Base-by-base conservation (phyloP, 441 rosid species). In the Aleurites moluccanus region DNA sequence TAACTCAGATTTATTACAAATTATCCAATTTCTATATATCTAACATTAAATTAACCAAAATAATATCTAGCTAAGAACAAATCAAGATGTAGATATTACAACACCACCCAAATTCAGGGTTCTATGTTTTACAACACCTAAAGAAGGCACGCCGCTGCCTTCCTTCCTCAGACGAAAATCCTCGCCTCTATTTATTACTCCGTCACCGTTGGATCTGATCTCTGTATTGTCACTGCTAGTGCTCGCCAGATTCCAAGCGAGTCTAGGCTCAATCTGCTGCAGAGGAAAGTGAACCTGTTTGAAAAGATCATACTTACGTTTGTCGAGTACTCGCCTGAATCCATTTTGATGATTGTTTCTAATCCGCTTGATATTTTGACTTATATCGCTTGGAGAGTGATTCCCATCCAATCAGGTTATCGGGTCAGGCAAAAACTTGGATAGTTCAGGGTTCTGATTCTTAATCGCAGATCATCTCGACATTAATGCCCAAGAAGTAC, bases 101-200 rank as follows among this genome's bases (percentile, higher is more conserved):
- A 27, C 28, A 27, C 1, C 1, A 27, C 28, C 28, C 28, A 27
- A 27, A 27, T 27, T 27, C 28, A 2, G 28, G 28, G 28, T 27
- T 27, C 28, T 27, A 27, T n/a, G n/a, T n/a, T n/a, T n/a, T n/a
- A n/a, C n/a, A n/a, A n/a, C n/a, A n/a, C n/a, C n/a, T n/a, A n/a
- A n/a, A n/a, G n/a, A n/a, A n/a, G n/a, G 75, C 98, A 92, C 82
- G 97, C 97, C 21, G 97, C 98, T 6, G 98, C 98, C 21, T 94
- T 92, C 82, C 93, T 94, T 61, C 97, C 97, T n/a, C 93, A 94
- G 62, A 94, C 97, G 20, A 91, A 87, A 71, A 94, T 94, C 87
- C 21, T 64, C 10, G 89, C 97, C 47, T 87, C 94, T 45, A 87
- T 87, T 11, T 95, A 94, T 69, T 94, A 92, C 77, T 53, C 77